Evolutionary conservation across 2,329 filamentous ascomycete species (phyloP), one percentile per base, ranked within the genome.

Genomic region (Venturia oleaginea): DNA sequence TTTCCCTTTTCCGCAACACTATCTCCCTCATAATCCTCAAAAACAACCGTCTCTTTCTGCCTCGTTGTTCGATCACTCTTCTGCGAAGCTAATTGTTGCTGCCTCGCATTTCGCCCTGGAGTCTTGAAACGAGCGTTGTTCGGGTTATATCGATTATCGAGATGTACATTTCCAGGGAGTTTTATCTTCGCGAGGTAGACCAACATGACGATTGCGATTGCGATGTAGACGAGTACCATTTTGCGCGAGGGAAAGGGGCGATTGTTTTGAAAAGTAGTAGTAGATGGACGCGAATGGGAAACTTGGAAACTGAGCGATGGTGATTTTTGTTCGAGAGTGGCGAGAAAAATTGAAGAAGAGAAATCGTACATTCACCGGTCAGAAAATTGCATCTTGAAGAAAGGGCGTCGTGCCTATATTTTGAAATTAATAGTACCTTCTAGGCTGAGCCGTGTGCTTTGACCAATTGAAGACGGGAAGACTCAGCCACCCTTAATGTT

Each of bases 361-460:
- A 27, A 55, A 22, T 32, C 27, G 4, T n/a, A 13, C 1, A 55
- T 30, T 15, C 17, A 34, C 51, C 27, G 51, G 51, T 55, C 15
- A 55, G 51, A n/a, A 55, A 55, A 55, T 54, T 30, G 13, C 8
- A 30, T 6, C 2, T 30, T 11, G 19, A 46, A 22, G 24, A 54
- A 6, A 6, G 24, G 48, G 48, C 13, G 15, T 3, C 48, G 19
- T 46, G 30, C 13, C n/a, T 55, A 55, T 32, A 55, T 32, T 55
- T 55, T 34, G 51, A 34, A 48, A 4, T 24, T 22, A n/a, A 2
- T 24, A 27, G 43, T 11, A 48, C 24, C n/a, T 11, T 24, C 27
- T 27, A 55, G 51, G 51, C 51, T 55, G 51, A 55, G 51, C 51
- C 51, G 51, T 34, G 51, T 55, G 30, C 51, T 34, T n/a, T 7